Percentiles rank a stretch among this genome's conserved stretches.
These are phyloP conservation scores for Phytophthora hybrid DNA, from an alignment of 352 stramenopile genomes.

Conservation along the genomic window DNA sequence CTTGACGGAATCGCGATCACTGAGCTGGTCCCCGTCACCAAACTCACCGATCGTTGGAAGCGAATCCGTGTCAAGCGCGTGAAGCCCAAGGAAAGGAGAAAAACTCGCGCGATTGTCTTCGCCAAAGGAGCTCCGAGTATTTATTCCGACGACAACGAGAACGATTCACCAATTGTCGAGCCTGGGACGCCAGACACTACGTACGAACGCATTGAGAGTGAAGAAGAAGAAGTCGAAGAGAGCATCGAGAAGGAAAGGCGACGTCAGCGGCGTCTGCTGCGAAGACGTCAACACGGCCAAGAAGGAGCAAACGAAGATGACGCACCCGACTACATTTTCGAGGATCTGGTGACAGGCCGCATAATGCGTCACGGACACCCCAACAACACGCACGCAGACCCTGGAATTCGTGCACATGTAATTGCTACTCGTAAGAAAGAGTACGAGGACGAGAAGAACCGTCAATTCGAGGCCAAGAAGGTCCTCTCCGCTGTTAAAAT, in stretches of 20 bases:
- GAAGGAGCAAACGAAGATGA: conserved; percentile 15
- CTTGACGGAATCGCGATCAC: conserved; percentile 61
- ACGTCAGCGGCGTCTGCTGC: conserved; percentile 25
- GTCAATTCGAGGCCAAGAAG: conserved; percentile 55
- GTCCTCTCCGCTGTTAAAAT: conserved; percentile 66
- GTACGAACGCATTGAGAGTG: conserved; percentile 44
- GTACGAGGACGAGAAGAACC: conserved; percentile 42
- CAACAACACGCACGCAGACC: conserved; percentile 30
- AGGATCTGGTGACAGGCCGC: conserved; percentile 62
- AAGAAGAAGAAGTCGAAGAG: conserved; percentile 46
- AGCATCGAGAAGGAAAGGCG: conserved; percentile 31
- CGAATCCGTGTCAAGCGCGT: conserved; percentile 58
- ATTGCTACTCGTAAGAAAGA: conserved; percentile 54
- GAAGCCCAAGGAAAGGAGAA: conserved; percentile 42
- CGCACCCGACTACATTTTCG: conserved; percentile 57
- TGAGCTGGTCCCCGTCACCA: conserved; percentile 62
- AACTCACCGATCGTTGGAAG: conserved; percentile 72
- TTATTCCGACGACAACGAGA: conserved; percentile 16
- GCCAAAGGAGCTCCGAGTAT: conserved; percentile 36
- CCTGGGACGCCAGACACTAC: conserved; percentile 40
- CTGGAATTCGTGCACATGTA: conserved; percentile 40
- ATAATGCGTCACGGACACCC: conserved; percentile 41
- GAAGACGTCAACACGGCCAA: conserved; percentile 10
- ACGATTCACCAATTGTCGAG: conserved; percentile 26
- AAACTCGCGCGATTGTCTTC: conserved; percentile 58